Evolutionary conservation across 805 yeast species (phyloP), one percentile per base, ranked within the genome.

Genomic region (Yarrowia sp.): DNA sequence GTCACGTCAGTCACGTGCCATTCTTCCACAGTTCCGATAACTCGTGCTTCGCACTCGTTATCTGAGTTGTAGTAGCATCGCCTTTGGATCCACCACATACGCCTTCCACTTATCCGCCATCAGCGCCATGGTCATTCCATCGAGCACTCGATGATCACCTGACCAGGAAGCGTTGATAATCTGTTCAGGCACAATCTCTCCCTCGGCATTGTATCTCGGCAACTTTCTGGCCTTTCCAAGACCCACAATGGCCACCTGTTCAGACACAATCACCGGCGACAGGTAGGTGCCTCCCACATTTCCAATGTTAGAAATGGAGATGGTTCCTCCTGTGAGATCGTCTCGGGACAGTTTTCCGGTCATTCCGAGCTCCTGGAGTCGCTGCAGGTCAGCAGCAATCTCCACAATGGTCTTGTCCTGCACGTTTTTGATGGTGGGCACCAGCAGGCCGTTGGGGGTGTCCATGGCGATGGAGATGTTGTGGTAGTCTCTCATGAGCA

Each of bases 391-490:
- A 0, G 58, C 43, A 24, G 74, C 77, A 53, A 76, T 74, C 49
- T 76, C 77, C 19, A 71, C n/a, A 47, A 76, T 70, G 17, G 74
- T 68, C 50, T 69, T 67, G 24, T 50, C 43, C 34, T 72, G 71
- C 24, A 75, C 78, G 42, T 74, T 69, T 52, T 76, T 75, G 70
- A 76, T 75, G 53, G 72, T 73, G 33, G 79, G 79, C 3, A 76
- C 79, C 9, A 76, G 71, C 33, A 76, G 72, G 6, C 79, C 79
- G 6, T 60, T 47, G 8, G 78, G 78, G 10, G 78, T 76, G 66
- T 74, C 77, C 77, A 76, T 76, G 33, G 79, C 79, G 20, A 76
- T 70, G 20, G 76, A 74, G 46, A 76, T 76, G 63, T 76, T 76
- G 69, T 76, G 79, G 34, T 61, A 36, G 2, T 71, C 67, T 9